Base-by-base conservation (phyloP, 176 grass and related monocot species). In the Secale cereale region DNA sequence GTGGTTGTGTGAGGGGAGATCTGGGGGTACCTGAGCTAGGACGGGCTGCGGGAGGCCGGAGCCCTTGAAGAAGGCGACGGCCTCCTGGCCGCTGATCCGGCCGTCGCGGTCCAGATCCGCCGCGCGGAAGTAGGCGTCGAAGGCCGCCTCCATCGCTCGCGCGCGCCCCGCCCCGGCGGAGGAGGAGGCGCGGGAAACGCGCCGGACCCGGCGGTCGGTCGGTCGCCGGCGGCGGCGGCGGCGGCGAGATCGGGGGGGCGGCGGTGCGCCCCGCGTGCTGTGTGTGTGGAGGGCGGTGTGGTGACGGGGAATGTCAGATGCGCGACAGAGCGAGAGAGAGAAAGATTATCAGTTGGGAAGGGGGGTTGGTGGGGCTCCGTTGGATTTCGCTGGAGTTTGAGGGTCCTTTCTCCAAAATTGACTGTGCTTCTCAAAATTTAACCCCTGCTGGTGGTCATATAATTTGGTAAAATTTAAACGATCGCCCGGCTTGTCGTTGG, bases 21-120 rank as follows among this genome's bases (percentile, higher is more conserved):
- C 83, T 59, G 78, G 56, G 46, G 28, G 70, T 20, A 99, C 97
- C 97, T 99, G 91, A 30, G 97, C 97, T 22, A 99, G 90, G 70
- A 99, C 88, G 41, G 81, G 88, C 80, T 94, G 94, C 35, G 94
- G 97, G 82, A 99, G 91, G 43, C 88, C 91, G 45, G 88, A 94
- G 67, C 94, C 91, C 92, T 92, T 92, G 83, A 99, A 96, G 90
- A 99, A 99, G 59, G 90, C 56, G 75, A 94, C 94, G 75, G 97
- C 97, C 92, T 96, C 97, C 57, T 86, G 76, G 35, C 94, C 97
- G 78, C 91, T 99, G 88, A 99, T 99, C 91, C 90, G 89, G 41
- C 97, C 97, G 86, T 99, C 97, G 56, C 91, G 91, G 82, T 97
- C 91, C 91, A 96, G 80, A 97, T 99, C 97, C 79, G 97, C 94